Evolutionary conservation across 768 basidiomycete species (phyloP), one percentile per base, ranked within the genome.

Genomic region (Lentinula boryana): DNA sequence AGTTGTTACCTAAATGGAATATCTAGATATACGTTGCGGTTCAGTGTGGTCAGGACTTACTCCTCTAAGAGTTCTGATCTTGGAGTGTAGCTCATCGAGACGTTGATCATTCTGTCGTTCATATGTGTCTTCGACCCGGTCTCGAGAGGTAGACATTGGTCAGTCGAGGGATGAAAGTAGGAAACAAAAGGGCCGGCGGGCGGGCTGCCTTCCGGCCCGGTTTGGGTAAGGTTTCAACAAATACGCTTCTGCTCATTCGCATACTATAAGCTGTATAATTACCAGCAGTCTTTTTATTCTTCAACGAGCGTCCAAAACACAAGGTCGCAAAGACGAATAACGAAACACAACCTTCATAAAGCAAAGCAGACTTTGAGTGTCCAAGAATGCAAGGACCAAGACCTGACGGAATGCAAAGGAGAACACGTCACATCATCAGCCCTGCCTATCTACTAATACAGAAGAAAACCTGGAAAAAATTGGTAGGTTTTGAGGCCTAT

Each of bases 31-130:
- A 18, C 50, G 23, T 35, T 33, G 16, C 3, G 43, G 41, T 5
- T 15, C 51, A 21, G 16, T 38, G 63, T 23, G 33, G 40, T 56
- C 13, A 18, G 51, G 16, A 56, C 83, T 65, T 69, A 93, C 92
- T n/a, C 88, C 88, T 63, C 91, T 85, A 51, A 94, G 70, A 16
- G 88, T 88, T 44, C 91, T 83, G 52, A 93, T 83, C 70, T 95
- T 95, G 18, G 89, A 84, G 71, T 94, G 92, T 1, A 95, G 77
- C 54, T 91, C 88, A 60, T 94, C 91, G 10, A 94, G 79, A 32
- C 84, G 79, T 67, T 91, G 86, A 77, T 95, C 91, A 69, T 94
- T 95, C 71, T 95, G 92, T 6, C 81, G 69, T 71, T 94, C 92
- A 66, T 93, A 93, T 1, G 87, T 88, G 60, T 89, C 83, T 69